Evolutionary conservation across 2,329 filamentous ascomycete species (phyloP), one percentile per base, ranked within the genome.

Genomic region (Epichloe hybrida): DNA sequence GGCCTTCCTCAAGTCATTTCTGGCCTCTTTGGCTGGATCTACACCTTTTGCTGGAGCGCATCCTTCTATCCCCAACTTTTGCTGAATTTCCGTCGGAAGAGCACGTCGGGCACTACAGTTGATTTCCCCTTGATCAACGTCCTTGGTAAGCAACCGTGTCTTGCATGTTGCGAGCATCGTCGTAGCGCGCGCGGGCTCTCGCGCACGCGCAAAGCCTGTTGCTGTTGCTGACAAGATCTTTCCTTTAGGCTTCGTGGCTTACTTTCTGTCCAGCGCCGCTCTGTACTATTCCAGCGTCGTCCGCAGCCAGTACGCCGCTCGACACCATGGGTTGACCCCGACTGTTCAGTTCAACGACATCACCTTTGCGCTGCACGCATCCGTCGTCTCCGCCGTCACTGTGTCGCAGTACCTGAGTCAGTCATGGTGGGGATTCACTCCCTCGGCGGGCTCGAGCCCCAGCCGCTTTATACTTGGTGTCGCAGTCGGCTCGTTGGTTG

Each of bases 11-110:
- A 64, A 34, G 58, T 73, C 52, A 50, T 79, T 17, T 81, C 77
- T 48, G 75, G 72, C 61, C 62, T 84, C 35, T 79, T 86, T 58
- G 86, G 86, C 66, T 89, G 86, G 84, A 69, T 83, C 62, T 90
- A 90, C 68, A 83, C 80, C 56, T 56, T 56, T 46, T 81, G 78
- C 66, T 93, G 91, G 91, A 91, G 86, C 12, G 70, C 83, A 15
- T 95, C 88, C 15, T 97, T 96, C 71, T 97, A 97, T 66, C 90
- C 91, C 1, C 93, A 97, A 64, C 81, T 86, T 6, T 69, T 94
- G 54, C 77, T 88, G 55, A 97, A 96, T 73, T 84, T 76, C 65
- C 73, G 73, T 34, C 83, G 88, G 50, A 79, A 80, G 52, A 86
- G 87, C 8, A 96, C 90, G 4, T 76, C 80, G 20, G 93, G 93